phyloP scores from a whole-genome alignment of 345 rosid genomes.

The Firmiana major region DNA sequence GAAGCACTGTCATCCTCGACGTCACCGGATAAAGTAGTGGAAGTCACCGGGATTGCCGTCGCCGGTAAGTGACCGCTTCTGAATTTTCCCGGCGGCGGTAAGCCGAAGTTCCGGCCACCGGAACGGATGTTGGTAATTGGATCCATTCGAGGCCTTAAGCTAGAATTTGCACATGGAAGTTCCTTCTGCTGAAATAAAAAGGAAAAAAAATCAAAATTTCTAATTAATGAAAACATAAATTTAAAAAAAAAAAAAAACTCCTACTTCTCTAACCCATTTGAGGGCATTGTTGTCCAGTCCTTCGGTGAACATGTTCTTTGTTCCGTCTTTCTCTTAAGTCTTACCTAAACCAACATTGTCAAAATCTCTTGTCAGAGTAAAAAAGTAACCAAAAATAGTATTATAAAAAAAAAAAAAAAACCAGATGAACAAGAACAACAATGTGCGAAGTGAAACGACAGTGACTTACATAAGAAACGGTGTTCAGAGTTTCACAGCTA shows the following conservation, averaged over 20 bases:
- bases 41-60: constrained; percentile 43
- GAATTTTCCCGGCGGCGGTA: constrained; percentile 58
- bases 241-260: neutral
- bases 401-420: neutral
- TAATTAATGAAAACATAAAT: neutral
- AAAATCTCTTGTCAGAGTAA: neutral
- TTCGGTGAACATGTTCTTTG: constrained; percentile 41
- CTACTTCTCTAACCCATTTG: constrained; percentile 51
- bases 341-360: constrained; percentile 13
- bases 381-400: neutral
- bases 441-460: neutral
- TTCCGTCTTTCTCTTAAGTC: neutral
- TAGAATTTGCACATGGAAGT: constrained; percentile 31
- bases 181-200: constrained; percentile 33
- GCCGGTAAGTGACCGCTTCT: constrained; percentile 59
- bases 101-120: constrained; percentile 35
- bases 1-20: constrained; percentile 34
- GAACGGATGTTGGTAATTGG: constrained; percentile 28
- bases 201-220: constrained; percentile 2
- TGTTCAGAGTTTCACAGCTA: constrained; percentile 13
- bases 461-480: constrained; percentile 19
- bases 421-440: neutral
- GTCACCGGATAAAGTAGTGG: constrained; percentile 32
- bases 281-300: constrained; percentile 47
- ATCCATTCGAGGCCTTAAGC: constrained; percentile 34